Conservation (phyloP, 805 yeast genomes). For the Clavispora santaluciae region DNA sequence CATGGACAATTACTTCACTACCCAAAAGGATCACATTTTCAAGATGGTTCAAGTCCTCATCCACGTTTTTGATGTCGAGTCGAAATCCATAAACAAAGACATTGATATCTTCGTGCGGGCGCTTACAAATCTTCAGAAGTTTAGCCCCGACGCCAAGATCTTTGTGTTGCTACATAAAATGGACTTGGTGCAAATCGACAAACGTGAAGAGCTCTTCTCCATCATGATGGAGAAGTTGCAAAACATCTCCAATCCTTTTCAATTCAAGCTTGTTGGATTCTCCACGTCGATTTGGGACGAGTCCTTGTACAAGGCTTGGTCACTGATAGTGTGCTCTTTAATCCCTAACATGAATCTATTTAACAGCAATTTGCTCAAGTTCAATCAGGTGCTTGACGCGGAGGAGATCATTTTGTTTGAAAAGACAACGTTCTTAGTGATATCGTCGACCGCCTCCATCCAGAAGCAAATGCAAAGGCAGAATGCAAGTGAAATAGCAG, state of each 20-base stretch:
- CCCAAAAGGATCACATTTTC: conserved; percentile 87
- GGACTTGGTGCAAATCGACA: conserved; percentile 88
- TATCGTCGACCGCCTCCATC: conserved; percentile 53
- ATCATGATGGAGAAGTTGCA: conserved; percentile 81
- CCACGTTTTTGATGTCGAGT: conserved; percentile 94
- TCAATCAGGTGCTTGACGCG: conserved; percentile 73
- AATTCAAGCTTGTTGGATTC: conserved; percentile 72
- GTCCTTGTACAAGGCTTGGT: conserved; percentile 94
- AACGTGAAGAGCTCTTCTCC: conserved; percentile 75
- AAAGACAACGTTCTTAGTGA: conserved; percentile 83
- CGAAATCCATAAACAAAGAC: conserved; percentile 86
- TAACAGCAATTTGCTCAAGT: conserved; percentile 67
- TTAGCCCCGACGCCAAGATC: conserved; percentile 85
- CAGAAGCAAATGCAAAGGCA: conserved; percentile 21
- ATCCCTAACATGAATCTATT: conserved; percentile 86
- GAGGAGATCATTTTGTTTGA: conserved; percentile 90
- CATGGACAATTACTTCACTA: conserved; percentile 88
- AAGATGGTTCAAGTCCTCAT: conserved; percentile 93
- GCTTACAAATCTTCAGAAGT: conserved; percentile 72
- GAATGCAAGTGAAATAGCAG: conserved; percentile 3
- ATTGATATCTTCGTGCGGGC: conserved; percentile 87
- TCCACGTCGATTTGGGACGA: conserved; percentile 98
- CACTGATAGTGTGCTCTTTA: conserved; percentile 87
- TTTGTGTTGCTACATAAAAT: conserved; percentile 91
- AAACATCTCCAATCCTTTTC: conserved; percentile 61